These are phyloP conservation scores for Xerocomus cyaneibrunnescens DNA, from an alignment of 1,284 basidiomycete species.

Conservation along the genomic window DNA sequence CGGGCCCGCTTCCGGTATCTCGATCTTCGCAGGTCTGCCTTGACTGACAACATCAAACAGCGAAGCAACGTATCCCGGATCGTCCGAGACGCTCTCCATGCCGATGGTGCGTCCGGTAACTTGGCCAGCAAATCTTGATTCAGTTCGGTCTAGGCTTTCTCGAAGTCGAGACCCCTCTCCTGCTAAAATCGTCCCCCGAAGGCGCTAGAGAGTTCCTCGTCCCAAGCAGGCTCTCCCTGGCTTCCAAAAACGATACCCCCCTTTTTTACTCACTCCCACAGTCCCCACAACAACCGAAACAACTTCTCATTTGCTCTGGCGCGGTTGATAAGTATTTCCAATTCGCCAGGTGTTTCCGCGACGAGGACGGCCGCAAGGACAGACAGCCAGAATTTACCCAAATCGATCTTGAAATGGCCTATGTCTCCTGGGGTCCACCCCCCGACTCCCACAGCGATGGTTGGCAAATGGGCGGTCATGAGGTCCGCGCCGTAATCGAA, in stretches of 20 bases:
- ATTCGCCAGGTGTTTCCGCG: slow-evolving; percentile 91
- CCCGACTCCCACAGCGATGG: slow-evolving; percentile 27
- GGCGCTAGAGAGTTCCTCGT: slow-evolving; percentile 95
- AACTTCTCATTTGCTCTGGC: slow-evolving; percentile 91
- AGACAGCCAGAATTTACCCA: slow-evolving; percentile 97
- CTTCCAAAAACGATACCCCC: slow-evolving; percentile 37
- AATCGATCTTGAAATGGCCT: slow-evolving; percentile 95
- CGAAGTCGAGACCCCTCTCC: slow-evolving; percentile 91
- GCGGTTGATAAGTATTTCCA: slow-evolving; percentile 89
- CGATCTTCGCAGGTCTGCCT: slow-evolving; percentile 74
- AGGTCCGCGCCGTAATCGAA: slow-evolving; percentile 79
- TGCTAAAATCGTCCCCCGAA: slow-evolving; percentile 93
- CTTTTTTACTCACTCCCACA: slow-evolving; percentile 91
- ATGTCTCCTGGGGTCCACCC: slow-evolving; percentile 68
- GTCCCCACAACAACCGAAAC: slow-evolving; percentile 96
- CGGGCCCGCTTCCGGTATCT: slow-evolving; percentile 85
- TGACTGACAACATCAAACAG: slow-evolving; percentile 78
- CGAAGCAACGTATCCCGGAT: slow-evolving; percentile 80
- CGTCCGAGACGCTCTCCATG: slow-evolving; percentile 72
- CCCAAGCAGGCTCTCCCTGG: slow-evolving; percentile 61
- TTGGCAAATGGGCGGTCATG: slow-evolving; percentile 84
- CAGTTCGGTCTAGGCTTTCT: slow-evolving; percentile 60
- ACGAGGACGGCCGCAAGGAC: slow-evolving; percentile 93
- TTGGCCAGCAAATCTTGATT: not conserved
- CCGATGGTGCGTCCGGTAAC: slow-evolving; percentile 52